Conservation (phyloP, 1,284 basidiomycete species). For the Irpex sp. region DNA sequence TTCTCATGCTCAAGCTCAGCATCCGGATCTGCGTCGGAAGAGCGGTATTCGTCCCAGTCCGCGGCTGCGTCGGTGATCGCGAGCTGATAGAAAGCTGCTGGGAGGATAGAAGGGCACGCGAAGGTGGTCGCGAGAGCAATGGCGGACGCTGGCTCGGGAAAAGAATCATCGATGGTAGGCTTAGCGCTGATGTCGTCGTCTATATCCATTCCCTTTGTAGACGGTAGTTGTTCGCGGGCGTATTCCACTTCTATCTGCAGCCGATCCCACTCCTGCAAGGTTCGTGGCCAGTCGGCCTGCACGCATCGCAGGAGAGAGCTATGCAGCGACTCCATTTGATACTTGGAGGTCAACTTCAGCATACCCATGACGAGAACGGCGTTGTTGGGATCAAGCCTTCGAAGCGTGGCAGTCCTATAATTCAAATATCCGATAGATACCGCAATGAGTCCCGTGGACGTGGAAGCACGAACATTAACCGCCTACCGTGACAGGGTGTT, state of each 20-base stretch:
- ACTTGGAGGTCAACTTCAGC: conserved; percentile 62
- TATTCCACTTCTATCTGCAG: conserved; percentile 12
- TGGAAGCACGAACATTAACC: neutral
- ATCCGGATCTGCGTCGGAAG: neutral
- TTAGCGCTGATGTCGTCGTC: neutral
- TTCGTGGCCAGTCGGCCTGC: conserved; percentile 52
- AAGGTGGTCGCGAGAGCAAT: conserved; percentile 60
- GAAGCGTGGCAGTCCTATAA: conserved; percentile 7
- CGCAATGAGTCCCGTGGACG: neutral
- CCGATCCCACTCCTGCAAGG: conserved; percentile 53
- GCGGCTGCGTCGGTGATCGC: conserved; percentile 2
- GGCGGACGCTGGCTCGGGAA: conserved; percentile 37
- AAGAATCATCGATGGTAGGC: conserved; percentile 5
- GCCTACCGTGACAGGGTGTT: conserved; percentile 21
- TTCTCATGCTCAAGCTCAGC: conserved; percentile 5
- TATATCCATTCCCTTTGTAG: neutral
- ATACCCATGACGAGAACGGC: conserved; percentile 38
- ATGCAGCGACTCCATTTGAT: conserved; percentile 44
- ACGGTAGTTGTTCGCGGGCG: neutral
- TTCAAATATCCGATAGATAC: neutral
- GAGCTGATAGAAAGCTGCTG: conserved; percentile 62
- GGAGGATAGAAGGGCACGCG: conserved; percentile 43
- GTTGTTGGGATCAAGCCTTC: conserved; percentile 14
- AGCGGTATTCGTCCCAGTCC: conserved; percentile 9
- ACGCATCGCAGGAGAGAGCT: conserved; percentile 49